Percentiles rank a stretch among this genome's conserved stretches.
phyloP scores from a whole-genome alignment of 768 basidiomycete genomes.

The Mrakia hoshinonis region DNA sequence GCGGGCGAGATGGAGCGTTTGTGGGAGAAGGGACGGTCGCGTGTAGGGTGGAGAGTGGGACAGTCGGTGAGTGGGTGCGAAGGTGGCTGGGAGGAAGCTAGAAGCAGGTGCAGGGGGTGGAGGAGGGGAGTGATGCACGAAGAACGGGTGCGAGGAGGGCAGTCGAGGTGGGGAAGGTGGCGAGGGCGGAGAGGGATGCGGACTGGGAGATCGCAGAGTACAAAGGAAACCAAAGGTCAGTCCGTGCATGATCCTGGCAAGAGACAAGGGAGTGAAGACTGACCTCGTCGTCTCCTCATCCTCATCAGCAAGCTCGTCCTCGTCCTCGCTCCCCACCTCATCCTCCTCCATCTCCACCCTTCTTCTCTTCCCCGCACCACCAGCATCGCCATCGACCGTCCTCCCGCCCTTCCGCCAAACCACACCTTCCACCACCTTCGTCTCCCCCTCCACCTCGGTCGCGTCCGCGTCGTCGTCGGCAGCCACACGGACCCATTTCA shows the following conservation, averaged over 20 bases:
- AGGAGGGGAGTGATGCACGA: background rate
- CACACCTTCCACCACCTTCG: background rate
- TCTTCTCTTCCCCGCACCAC: background rate
- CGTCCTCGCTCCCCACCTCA: too few species aligned
- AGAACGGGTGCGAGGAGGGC: background rate
- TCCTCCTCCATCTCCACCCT: background rate
- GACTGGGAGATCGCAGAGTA: background rate
- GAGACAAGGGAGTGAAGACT: background rate
- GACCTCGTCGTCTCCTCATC: background rate
- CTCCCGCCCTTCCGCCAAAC: too few species aligned
- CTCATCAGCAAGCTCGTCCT: background rate
- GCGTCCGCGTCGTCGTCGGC: background rate
- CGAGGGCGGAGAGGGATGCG: background rate
- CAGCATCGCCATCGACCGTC: too few species aligned
- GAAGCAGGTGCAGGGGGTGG: background rate
- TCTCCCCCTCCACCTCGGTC: background rate
- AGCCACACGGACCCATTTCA: background rate
- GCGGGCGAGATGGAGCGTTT: background rate
- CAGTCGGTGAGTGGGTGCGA: background rate
- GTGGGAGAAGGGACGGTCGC: background rate
- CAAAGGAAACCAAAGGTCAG: background rate
- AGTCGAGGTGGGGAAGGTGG: background rate
- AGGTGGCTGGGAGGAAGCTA: background rate
- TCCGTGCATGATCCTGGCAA: background rate
- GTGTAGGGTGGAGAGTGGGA: background rate